A percentile compares a stretch with the other conserved stretches of the same genome.
phyloP scores from a whole-genome alignment of 371 early-diverging fungal species.

The Mortierella sp. region DNA sequence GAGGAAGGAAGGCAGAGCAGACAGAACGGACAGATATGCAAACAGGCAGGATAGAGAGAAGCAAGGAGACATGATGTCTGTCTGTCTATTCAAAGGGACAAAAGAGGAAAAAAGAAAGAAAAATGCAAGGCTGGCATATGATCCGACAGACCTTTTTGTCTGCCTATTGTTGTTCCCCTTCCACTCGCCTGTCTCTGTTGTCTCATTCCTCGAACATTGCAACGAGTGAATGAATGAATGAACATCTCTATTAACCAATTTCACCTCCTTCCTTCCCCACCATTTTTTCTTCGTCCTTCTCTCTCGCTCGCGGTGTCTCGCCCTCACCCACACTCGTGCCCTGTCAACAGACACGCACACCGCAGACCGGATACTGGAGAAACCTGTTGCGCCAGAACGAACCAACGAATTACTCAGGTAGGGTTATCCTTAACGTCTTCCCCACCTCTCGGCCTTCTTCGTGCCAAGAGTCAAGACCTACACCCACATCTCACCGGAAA shows the following conservation, averaged over 20 bases:
- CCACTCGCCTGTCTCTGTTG: background rate
- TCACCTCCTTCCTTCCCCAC: background rate
- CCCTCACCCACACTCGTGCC: background rate
- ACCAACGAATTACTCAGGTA: background rate
- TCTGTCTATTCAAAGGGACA: too few species aligned
- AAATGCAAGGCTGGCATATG: background rate
- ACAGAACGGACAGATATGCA: too few species aligned
- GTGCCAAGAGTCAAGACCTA: background rate
- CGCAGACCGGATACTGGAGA: background rate
- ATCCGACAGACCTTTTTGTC: background rate
- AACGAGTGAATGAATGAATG: too few species aligned
- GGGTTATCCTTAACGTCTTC: background rate
- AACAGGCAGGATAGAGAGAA: conserved; percentile 2
- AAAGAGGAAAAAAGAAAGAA: background rate
- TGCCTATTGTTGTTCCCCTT: background rate
- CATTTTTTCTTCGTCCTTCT: too few species aligned
- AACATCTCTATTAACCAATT: too few species aligned
- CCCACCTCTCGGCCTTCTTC: background rate
- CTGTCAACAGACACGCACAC: background rate
- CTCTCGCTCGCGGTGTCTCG: background rate
- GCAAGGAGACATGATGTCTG: background rate
- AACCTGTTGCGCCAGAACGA: conserved; percentile 8
- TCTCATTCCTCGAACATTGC: background rate
- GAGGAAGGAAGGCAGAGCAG: background rate
- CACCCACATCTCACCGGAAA: background rate